Conservation (phyloP, 495 filamentous ascomycete genomes). For the Xylaria curta region DNA sequence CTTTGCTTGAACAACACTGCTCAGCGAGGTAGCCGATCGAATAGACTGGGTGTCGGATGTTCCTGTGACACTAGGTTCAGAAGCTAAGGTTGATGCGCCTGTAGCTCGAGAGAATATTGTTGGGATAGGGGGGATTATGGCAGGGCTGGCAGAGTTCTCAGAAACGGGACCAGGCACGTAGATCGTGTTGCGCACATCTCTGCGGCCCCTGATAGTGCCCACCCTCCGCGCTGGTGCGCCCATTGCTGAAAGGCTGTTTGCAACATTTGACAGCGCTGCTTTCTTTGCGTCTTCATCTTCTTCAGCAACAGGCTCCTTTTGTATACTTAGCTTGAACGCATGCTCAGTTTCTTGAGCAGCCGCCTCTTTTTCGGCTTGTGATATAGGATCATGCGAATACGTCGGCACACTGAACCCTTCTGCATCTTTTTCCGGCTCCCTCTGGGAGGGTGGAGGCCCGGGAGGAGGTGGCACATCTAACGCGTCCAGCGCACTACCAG, state of each 20-base stretch:
- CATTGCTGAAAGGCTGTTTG: constrained; percentile 73
- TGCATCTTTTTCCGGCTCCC: constrained; percentile 56
- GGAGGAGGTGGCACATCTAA: constrained; percentile 53
- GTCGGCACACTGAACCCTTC: constrained; percentile 76
- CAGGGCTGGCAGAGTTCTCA: constrained; percentile 47
- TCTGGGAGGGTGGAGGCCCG: constrained; percentile 54
- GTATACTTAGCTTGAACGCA: constrained; percentile 88
- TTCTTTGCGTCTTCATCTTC: constrained; percentile 84
- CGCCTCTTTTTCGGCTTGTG: constrained; percentile 81
- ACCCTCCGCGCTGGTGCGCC: constrained; percentile 67
- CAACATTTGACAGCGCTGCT: constrained; percentile 86
- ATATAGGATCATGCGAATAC: constrained; percentile 76
- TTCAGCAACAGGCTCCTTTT: constrained; percentile 90
- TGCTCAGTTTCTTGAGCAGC: constrained; percentile 68
- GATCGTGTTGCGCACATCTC: constrained; percentile 89
- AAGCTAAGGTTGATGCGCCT: constrained; percentile 52
- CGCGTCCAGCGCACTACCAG: constrained; percentile 42
- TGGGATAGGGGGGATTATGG: constrained; percentile 52
- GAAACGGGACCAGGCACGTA: constrained; percentile 66
- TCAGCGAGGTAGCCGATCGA: constrained; percentile 82
- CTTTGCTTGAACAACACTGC: constrained; percentile 63
- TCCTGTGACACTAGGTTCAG: constrained; percentile 57
- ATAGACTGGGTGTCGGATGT: constrained; percentile 90
- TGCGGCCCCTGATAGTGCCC: constrained; percentile 83
- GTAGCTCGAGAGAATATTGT: constrained; percentile 50